Evolutionary conservation across 2,329 filamentous ascomycete genomes (phyloP).

Genomic region (Penicillium sp.): DNA sequence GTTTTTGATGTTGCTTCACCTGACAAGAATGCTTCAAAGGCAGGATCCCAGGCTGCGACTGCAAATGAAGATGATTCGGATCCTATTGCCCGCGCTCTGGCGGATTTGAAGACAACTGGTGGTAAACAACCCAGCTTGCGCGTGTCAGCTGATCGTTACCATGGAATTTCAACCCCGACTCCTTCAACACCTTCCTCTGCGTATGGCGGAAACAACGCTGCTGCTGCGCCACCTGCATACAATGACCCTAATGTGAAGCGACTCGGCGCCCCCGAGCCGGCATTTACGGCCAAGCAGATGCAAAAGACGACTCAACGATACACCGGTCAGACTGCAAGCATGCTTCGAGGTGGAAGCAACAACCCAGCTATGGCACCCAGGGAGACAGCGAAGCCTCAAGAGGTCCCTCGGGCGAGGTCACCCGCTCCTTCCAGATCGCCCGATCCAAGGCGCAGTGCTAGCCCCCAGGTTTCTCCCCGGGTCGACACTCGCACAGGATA

Average conservation of each 20-base stretch:
- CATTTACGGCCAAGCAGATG: constrained; percentile 93
- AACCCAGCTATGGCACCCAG: constrained; percentile 47
- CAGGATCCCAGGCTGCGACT: constrained; percentile 40
- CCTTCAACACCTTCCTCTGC: constrained; percentile 47
- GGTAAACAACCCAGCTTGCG: constrained; percentile 77
- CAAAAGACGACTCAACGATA: constrained; percentile 91
- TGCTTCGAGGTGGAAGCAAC: constrained; percentile 59
- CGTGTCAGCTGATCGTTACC: constrained; percentile 94
- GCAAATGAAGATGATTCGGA: constrained; percentile 66
- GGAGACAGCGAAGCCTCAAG: constrained; percentile 40
- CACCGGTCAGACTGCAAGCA: constrained; percentile 74
- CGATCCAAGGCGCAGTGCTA: constrained; percentile 55
- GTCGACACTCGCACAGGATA: constrained; percentile 40
- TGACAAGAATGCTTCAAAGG: constrained; percentile 58
- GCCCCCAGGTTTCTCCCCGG: constrained; percentile 33
- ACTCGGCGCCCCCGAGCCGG: constrained; percentile 84
- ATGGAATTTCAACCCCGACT: constrained; percentile 84
- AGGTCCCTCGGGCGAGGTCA: constrained; percentile 57
- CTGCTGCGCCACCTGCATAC: constrained; percentile 75
- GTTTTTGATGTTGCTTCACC: constrained; percentile 89
- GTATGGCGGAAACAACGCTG: constrained; percentile 27
- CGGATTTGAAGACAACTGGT: constrained; percentile 82
- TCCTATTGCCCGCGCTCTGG: constrained; percentile 87
- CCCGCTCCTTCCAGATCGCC: constrained; percentile 71
- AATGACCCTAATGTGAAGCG: constrained; percentile 71